Conservation (phyloP, 352 stramenopile species). For the Phytophthora cryptogea region DNA sequence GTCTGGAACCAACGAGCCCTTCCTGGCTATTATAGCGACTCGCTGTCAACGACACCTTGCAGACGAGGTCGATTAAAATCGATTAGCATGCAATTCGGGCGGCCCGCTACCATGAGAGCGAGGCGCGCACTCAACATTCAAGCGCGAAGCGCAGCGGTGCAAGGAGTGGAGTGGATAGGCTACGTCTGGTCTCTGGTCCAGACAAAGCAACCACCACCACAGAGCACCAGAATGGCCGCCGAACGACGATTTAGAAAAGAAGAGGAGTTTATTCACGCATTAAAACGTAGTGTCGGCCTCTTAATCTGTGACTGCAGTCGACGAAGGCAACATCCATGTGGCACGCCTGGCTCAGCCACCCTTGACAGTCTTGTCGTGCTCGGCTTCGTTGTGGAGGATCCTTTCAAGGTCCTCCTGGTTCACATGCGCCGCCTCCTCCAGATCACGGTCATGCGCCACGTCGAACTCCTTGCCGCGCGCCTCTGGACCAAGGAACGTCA, state of each 20-base stretch:
- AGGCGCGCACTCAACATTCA: conserved; percentile 1
- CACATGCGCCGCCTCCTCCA: conserved; percentile 37
- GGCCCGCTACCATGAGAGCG: background rate
- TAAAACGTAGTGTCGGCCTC: conserved; percentile 21
- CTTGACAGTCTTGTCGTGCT: conserved; percentile 36
- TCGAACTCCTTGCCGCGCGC: conserved; percentile 54
- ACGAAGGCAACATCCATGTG: background rate
- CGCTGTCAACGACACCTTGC: background rate
- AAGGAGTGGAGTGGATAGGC: background rate
- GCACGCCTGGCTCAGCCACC: conserved; percentile 13
- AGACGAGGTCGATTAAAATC: too few species aligned
- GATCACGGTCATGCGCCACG: conserved; percentile 34
- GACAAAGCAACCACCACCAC: conserved; percentile 6
- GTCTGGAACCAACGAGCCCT: too few species aligned
- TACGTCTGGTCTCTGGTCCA: background rate
- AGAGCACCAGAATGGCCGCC: background rate
- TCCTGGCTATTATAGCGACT: too few species aligned
- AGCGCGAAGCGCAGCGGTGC: background rate
- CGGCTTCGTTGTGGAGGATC: conserved; percentile 33
- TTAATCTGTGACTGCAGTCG: conserved; percentile 2
- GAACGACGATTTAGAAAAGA: conserved; percentile 4
- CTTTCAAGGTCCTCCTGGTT: conserved; percentile 41
- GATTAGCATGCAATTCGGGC: background rate
- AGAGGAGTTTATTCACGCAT: conserved; percentile 5
- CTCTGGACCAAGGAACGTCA: conserved; percentile 47